These are phyloP conservation scores for Yamadazyma paraphyllophila DNA, from an alignment of 805 yeast species.

Conservation along the genomic window DNA sequence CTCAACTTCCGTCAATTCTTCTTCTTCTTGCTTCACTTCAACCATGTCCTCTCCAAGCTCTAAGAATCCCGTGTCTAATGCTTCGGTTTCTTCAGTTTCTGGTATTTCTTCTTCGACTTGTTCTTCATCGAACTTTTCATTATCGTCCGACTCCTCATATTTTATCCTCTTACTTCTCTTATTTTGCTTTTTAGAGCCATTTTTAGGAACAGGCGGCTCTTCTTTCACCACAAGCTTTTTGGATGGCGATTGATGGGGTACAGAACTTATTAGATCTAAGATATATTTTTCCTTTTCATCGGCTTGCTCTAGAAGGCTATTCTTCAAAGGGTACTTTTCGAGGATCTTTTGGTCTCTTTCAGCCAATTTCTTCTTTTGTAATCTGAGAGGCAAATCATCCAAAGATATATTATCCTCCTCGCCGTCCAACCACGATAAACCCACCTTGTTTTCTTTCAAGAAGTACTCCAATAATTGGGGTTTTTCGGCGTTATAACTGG, in stretches of 20 bases:
- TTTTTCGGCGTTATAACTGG: slow-evolving; percentile 18
- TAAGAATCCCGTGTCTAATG: neutral
- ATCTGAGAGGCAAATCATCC: slow-evolving; percentile 35
- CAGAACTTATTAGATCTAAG: slow-evolving; percentile 10
- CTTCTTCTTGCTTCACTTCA: slow-evolving; percentile 9
- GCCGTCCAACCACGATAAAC: slow-evolving; percentile 32
- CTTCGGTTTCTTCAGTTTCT: slow-evolving; percentile 2
- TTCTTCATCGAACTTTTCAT: neutral
- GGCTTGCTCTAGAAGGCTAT: slow-evolving; percentile 26
- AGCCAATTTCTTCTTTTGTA: slow-evolving; percentile 36
- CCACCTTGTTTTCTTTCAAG: slow-evolving; percentile 23
- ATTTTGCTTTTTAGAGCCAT: slow-evolving; percentile 6
- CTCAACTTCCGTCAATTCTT: slow-evolving; percentile 13
- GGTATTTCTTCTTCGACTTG: slow-evolving; percentile 1
- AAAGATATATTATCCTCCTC: slow-evolving; percentile 22
- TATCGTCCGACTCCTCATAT: slow-evolving; percentile 1
- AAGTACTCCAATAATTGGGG: slow-evolving; percentile 35
- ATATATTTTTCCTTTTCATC: slow-evolving; percentile 19
- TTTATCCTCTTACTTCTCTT: slow-evolving; percentile 2
- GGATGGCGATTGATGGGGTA: neutral
- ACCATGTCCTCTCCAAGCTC: neutral
- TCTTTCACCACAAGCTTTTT: neutral
- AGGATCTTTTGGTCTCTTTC: slow-evolving; percentile 31
- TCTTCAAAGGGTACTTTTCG: slow-evolving; percentile 37
- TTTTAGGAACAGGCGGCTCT: neutral